Evolutionary conservation across 139 green algal genomes (phyloP).

Genomic region (Micractinium sp.): DNA sequence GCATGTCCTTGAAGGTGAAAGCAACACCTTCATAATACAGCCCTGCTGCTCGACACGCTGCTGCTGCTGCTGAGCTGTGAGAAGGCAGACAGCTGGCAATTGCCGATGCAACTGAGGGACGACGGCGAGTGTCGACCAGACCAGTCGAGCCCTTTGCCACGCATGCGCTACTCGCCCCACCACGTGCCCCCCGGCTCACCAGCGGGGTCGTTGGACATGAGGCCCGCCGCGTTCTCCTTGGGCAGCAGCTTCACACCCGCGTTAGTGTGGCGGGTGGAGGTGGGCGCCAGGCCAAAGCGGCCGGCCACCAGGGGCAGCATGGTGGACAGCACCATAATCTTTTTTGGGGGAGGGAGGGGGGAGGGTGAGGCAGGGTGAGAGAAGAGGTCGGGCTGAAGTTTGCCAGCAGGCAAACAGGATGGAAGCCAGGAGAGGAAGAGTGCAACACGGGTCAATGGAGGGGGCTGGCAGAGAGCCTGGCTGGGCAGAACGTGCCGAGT

Average conservation of each 20-base stretch:
- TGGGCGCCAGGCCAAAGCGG: conserved; percentile 92
- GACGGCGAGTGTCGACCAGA: too few relatives aligned
- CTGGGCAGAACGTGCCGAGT: too few relatives aligned
- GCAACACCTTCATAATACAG: background rate
- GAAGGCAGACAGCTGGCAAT: too few relatives aligned
- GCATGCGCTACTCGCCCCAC: too few relatives aligned
- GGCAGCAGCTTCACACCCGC: conserved; percentile 86
- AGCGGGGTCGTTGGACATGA: conserved; percentile 78
- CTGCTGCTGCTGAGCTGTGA: background rate
- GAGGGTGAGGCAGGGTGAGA: background rate
- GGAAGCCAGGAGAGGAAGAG: too few relatives aligned
- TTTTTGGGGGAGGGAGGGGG: background rate
- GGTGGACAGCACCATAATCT: conserved; percentile 94
- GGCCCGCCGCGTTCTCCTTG: conserved; percentile 61
- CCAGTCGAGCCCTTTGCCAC: too few relatives aligned
- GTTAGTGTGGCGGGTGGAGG: conserved; percentile 77
- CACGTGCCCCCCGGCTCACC: conserved; percentile 43
- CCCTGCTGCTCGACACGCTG: background rate
- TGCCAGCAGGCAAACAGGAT: too few relatives aligned
- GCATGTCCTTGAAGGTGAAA: too few relatives aligned
- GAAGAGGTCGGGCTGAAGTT: too few relatives aligned
- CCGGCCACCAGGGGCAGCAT: conserved; percentile 79
- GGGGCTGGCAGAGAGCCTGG: too few relatives aligned
- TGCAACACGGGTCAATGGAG: too few relatives aligned
- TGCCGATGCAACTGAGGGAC: too few relatives aligned